Conservation (phyloP, 768 basidiomycete genomes). For the Pleurotus salmoneostramineus region DNA sequence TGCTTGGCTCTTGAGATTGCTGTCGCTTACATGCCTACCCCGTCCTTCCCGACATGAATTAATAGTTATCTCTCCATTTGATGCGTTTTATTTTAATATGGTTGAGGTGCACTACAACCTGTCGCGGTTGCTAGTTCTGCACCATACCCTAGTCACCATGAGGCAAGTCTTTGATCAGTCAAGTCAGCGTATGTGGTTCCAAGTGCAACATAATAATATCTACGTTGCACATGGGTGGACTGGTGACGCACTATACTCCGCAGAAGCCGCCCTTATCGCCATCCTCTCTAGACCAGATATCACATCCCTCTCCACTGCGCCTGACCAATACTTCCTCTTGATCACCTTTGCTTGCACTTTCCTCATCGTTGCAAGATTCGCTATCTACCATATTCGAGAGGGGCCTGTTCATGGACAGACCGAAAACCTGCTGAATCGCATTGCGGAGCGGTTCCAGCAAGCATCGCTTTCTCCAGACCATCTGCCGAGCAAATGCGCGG, state of each 20-base stretch:
- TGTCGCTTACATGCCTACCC: background rate
- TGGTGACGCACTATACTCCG: slow-evolving; percentile 30
- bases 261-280: slow-evolving; percentile 31
- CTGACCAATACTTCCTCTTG: slow-evolving; percentile 29
- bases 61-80: slow-evolving; percentile 37
- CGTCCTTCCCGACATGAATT: background rate
- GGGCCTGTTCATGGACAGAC: slow-evolving; percentile 32
- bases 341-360: slow-evolving; percentile 37
- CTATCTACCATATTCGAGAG: slow-evolving; percentile 27
- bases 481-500: slow-evolving; percentile 35
- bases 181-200: slow-evolving; percentile 26
- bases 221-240: slow-evolving; percentile 32
- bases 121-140: slow-evolving; percentile 33
- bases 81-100: slow-evolving; percentile 39
- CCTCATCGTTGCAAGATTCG: slow-evolving; percentile 39
- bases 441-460: slow-evolving; percentile 26
- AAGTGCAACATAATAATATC: slow-evolving; percentile 26
- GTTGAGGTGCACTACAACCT: slow-evolving; percentile 36
- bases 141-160: slow-evolving; percentile 29
- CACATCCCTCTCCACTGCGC: slow-evolving; percentile 30
- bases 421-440: slow-evolving; percentile 29
- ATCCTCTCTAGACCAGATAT: slow-evolving; percentile 28
- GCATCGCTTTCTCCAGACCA: slow-evolving; percentile 35
- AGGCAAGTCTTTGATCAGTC: slow-evolving; percentile 16
- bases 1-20: slow-evolving; percentile 12